Evolutionary conservation across 371 early-diverging fungal genomes (phyloP).

Genomic region (Phascolomyces articulosus): DNA sequence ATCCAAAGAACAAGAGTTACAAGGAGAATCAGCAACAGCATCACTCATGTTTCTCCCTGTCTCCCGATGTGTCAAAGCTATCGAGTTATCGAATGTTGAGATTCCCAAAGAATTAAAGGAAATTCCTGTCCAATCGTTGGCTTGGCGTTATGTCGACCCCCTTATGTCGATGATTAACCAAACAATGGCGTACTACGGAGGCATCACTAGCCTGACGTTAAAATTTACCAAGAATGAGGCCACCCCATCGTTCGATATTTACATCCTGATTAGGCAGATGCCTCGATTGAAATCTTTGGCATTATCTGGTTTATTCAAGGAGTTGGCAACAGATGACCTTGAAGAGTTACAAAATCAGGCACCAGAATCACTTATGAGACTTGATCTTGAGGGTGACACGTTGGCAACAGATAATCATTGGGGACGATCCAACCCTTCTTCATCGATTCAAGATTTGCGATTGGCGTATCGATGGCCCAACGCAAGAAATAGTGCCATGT

Average conservation of each 20-base stretch:
- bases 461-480: slow-evolving; percentile 3
- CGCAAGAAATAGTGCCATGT: slow-evolving; percentile 1
- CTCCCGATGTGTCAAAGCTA: background rate
- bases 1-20: background rate
- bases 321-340: background rate
- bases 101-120: background rate
- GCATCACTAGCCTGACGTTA: background rate
- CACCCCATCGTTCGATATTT: background rate
- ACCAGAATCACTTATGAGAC: background rate
- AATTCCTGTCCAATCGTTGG: background rate
- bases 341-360: background rate
- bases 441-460: background rate
- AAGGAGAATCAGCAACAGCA: background rate
- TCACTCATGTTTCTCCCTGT: background rate
- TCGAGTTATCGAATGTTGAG: background rate
- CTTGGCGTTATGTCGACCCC: background rate
- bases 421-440: background rate
- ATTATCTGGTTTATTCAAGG: background rate
- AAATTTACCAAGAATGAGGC: background rate
- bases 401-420: background rate
- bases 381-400: background rate
- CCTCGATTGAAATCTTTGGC: background rate
- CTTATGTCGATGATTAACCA: background rate
- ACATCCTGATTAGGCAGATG: background rate
- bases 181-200: background rate